Percentiles rank a stretch among this genome's conserved stretches.
phyloP scores from a whole-genome alignment of 768 basidiomycete genomes.

The Panaeolus papilionaceus region DNA sequence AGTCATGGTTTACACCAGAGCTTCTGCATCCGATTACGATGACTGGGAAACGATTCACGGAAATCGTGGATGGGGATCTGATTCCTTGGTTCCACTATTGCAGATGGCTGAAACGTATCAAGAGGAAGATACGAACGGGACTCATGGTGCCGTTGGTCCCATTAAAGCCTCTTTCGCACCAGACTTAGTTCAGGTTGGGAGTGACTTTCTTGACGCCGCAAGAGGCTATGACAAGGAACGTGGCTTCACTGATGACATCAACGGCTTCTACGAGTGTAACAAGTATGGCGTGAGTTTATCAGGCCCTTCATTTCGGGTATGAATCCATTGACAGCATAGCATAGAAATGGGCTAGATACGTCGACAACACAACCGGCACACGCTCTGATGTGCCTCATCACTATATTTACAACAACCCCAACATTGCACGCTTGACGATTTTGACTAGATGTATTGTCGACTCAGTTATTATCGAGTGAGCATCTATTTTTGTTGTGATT shows the following conservation, averaged over 20 bases:
- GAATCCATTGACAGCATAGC: neutral
- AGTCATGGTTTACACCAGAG: slow-evolving; percentile 64
- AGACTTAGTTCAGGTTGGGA: slow-evolving; percentile 47
- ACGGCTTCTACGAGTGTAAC: slow-evolving; percentile 47
- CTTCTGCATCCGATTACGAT: slow-evolving; percentile 68
- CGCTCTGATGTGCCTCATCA: slow-evolving; percentile 64
- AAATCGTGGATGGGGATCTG: slow-evolving; percentile 67
- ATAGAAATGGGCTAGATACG: slow-evolving; percentile 66
- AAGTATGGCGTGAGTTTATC: slow-evolving; percentile 54
- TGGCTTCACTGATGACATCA: slow-evolving; percentile 50
- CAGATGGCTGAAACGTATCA: slow-evolving; percentile 59
- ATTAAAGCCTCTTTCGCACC: slow-evolving; percentile 54
- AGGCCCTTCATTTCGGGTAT: neutral
- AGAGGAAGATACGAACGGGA: slow-evolving; percentile 32
- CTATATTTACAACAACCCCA: slow-evolving; percentile 54
- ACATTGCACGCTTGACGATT: slow-evolving; percentile 48
- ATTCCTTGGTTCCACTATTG: slow-evolving; percentile 60
- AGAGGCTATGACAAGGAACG: slow-evolving; percentile 54
- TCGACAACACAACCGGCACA: slow-evolving; percentile 53
- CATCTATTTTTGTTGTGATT: neutral
- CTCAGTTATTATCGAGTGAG: slow-evolving; percentile 57
- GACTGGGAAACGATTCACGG: slow-evolving; percentile 58
- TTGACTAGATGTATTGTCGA: slow-evolving; percentile 47
- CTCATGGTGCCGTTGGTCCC: slow-evolving; percentile 59
- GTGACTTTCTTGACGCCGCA: slow-evolving; percentile 29